These are phyloP conservation scores for Cladosporium halotolerans DNA, from an alignment of 2,329 filamentous ascomycete genomes.

Conservation along the genomic window DNA sequence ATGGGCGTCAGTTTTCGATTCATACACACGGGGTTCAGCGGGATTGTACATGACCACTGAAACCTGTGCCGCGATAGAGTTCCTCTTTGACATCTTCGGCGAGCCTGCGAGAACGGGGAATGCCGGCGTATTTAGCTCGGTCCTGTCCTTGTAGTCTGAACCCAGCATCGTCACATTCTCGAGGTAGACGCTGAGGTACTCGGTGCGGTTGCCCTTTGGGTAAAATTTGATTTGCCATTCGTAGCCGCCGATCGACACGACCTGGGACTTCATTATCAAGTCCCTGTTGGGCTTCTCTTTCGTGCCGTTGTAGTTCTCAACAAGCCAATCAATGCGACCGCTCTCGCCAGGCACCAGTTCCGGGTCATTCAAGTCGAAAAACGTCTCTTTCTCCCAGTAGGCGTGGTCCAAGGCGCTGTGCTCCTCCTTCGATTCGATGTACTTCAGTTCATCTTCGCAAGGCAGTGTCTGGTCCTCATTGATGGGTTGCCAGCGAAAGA, in stretches of 20 bases:
- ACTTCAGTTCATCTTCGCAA: conserved; percentile 52
- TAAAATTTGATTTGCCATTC: conserved; percentile 63
- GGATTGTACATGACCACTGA: conserved; percentile 59
- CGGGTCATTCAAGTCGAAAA: conserved; percentile 51
- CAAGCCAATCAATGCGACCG: conserved; percentile 53
- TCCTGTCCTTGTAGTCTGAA: conserved; percentile 17
- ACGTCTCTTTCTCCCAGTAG: conserved; percentile 54
- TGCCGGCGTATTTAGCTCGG: conserved; percentile 23
- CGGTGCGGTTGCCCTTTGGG: conserved; percentile 54
- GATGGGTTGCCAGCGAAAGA: conserved; percentile 34
- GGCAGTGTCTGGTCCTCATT: conserved; percentile 52
- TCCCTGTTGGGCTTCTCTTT: conserved; percentile 54
- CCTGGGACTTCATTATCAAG: conserved; percentile 52
- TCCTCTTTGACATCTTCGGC: conserved; percentile 32
- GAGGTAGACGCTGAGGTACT: conserved; percentile 55
- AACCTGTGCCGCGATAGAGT: conserved; percentile 52
- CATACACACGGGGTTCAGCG: conserved; percentile 53
- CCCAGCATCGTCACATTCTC: conserved; percentile 49
- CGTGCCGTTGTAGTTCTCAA: conserved; percentile 55
- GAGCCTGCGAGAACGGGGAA: conserved; percentile 24
- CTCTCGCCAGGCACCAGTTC: conserved; percentile 49
- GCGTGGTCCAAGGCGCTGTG: conserved; percentile 53
- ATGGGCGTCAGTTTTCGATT: conserved; percentile 51
- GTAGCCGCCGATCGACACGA: conserved; percentile 51
- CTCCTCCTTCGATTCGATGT: conserved; percentile 46